Evolutionary conservation across 768 basidiomycete genomes (phyloP), one percentile per base, ranked within the genome.

Genomic region (Bullera alba): DNA sequence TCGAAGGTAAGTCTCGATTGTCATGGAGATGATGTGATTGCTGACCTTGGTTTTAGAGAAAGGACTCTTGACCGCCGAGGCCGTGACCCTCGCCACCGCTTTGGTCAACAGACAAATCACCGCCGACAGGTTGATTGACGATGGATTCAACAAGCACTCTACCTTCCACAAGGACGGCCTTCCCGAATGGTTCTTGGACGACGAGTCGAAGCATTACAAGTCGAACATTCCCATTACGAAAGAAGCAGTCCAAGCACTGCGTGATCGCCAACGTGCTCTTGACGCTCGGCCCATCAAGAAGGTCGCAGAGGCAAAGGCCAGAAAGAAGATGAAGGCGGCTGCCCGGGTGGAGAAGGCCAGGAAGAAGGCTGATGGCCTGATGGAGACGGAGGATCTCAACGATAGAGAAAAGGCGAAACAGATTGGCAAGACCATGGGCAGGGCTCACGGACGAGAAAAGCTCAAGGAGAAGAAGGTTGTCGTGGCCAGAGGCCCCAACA

Each of bases 281-380:
- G 91, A 99, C 69, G 90, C 93, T 0, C 82, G 95, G 22, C 95
- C 95, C 16, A 97, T 99, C 75, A 97, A 95, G 77, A 99, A 99
- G 77, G 81, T 97, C 5, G 95, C 93, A 7, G 95, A 97, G 74
- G 95, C 95, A 14, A 97, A 97, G 73, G 91, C 89, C 25, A 81
- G 95, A 55, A 99, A 99, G 75, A 96, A 96, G 76, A 75, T 87
- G 68, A 88, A 84, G 73, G 88, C 91, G 10, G 78, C 80, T 12
- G 85, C 86, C 58, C 79, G 83, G 41, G 75, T 96, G 12, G 88
- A 92, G 63, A 93, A 89, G 72, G 87, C 89, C 8, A 81, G 88
- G 80, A 93, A 88, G 76, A 97, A 91, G 74, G 95, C 92, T 2
- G 90, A 96, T 65, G 90, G 88, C 42, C 82, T 97, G 35, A 90